A percentile compares a stretch with the other conserved stretches of the same genome.
Conservation (phyloP, 2,329 filamentous ascomycete species). For the Leptographium flavum region DNA sequence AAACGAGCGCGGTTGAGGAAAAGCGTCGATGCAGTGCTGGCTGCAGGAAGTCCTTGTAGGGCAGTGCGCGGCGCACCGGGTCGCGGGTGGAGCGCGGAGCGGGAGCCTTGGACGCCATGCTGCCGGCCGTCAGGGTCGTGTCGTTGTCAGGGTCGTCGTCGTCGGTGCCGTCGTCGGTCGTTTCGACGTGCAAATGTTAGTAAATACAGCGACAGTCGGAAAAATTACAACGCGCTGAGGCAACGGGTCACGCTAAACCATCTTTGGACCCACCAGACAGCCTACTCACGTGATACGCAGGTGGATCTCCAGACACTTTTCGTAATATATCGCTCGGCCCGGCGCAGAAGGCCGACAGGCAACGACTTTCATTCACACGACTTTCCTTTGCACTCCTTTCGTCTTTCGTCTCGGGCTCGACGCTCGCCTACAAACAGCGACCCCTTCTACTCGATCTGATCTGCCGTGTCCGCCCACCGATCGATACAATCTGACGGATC, state of each 20-base stretch:
- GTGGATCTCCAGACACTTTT: too few relatives aligned
- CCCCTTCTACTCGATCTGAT: neutral
- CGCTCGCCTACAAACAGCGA: neutral
- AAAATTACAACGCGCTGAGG: too few relatives aligned
- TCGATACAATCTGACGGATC: too few relatives aligned
- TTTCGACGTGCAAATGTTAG: too few relatives aligned
- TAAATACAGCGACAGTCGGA: too few relatives aligned
- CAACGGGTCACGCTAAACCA: too few relatives aligned
- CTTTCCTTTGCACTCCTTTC: neutral
- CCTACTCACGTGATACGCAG: neutral
- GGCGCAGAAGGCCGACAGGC: too few relatives aligned
- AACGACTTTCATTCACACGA: too few relatives aligned
- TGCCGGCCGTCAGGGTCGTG: constrained; percentile 8
- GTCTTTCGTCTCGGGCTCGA: neutral
- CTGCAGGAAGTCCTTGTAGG: constrained; percentile 82
- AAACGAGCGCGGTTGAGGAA: constrained; percentile 56
- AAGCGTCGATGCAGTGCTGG: constrained; percentile 80
- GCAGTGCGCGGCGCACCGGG: constrained; percentile 36
- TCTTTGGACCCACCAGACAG: neutral
- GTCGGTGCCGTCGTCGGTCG: too few relatives aligned
- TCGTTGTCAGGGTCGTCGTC: too few relatives aligned
- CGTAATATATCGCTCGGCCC: too few relatives aligned
- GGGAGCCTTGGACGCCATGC: constrained; percentile 33
- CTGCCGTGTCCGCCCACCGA: neutral
- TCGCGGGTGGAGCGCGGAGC: constrained; percentile 4